Conservation (phyloP, 2,329 filamentous ascomycete species). For the Neonectria sp. region DNA sequence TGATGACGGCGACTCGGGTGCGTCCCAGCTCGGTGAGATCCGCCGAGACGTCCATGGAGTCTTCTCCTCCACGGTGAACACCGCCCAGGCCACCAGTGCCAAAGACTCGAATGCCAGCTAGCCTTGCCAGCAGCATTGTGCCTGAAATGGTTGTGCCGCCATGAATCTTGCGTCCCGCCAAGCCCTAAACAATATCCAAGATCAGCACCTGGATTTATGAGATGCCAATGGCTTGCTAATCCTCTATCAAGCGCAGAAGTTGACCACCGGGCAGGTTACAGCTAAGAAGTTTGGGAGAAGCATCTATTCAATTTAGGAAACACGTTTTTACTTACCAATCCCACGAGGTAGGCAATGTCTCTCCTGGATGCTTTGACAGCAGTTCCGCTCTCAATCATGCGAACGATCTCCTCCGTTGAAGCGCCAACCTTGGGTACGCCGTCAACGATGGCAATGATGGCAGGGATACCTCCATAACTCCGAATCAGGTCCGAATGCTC, state of each 20-base stretch:
- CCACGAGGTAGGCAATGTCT: constrained; percentile 87
- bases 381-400: constrained; percentile 77
- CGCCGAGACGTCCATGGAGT: constrained; percentile 92
- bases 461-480: constrained; percentile 85
- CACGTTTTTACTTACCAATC: constrained; percentile 70
- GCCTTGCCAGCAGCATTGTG: constrained; percentile 89
- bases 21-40: constrained; percentile 95
- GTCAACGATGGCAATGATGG: constrained; percentile 90
- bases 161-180: constrained; percentile 75
- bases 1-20: constrained; percentile 89
- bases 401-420: constrained; percentile 77
- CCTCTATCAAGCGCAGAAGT: not conserved
- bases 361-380: constrained; percentile 89
- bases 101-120: constrained; percentile 93
- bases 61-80: constrained; percentile 90
- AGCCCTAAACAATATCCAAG: constrained; percentile 30
- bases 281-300: not conserved
- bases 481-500: constrained; percentile 91
- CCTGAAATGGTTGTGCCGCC: constrained; percentile 95
- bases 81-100: constrained; percentile 95
- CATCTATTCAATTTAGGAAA: not conserved
- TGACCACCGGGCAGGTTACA: not conserved
- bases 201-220: constrained; percentile 30
- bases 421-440: constrained; percentile 89
- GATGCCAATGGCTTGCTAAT: constrained; percentile 4